Percentiles rank a stretch among this genome's conserved stretches.
These are phyloP conservation scores for Samsoniella hepiali DNA, from an alignment of 2,329 filamentous ascomycete species.

Conservation along the genomic window DNA sequence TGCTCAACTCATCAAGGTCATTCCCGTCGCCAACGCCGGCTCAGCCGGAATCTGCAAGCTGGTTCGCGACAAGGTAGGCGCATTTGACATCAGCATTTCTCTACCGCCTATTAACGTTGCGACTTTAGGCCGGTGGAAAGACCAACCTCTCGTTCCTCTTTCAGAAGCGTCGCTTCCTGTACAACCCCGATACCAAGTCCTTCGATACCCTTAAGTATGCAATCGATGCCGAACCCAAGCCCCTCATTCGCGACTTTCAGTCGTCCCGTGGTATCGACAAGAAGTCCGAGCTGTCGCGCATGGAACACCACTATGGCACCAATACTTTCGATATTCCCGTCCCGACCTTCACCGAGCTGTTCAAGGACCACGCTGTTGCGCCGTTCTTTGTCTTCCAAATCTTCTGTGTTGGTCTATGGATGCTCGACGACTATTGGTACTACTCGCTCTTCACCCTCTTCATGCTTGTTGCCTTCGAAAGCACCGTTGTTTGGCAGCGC, in stretches of 20 bases:
- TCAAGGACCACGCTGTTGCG: conserved; percentile 96
- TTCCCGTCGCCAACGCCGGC: conserved; percentile 86
- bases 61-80: conserved; percentile 64
- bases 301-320: conserved; percentile 89
- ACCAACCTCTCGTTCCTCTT: conserved; percentile 85
- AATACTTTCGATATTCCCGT: conserved; percentile 98
- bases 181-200: conserved; percentile 64
- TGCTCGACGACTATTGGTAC: conserved; percentile 99
- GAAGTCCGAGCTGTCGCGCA: conserved; percentile 69
- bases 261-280: conserved; percentile 70
- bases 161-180: conserved; percentile 96
- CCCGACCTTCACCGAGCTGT: conserved; percentile 90
- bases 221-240: conserved; percentile 83
- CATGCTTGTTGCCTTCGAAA: conserved; percentile 97
- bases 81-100: background rate
- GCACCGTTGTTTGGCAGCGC: conserved; percentile 97
- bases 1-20: conserved; percentile 86
- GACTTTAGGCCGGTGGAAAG: conserved; percentile 62
- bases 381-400: conserved; percentile 99
- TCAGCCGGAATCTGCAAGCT: conserved; percentile 83
- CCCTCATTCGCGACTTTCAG: conserved; percentile 74
- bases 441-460: conserved; percentile 98
- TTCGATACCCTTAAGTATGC: conserved; percentile 81
- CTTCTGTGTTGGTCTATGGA: conserved; percentile 97
- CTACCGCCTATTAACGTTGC: background rate